Conservation (phyloP, 2,329 filamentous ascomycete species). For the Cladosporium sp. region DNA sequence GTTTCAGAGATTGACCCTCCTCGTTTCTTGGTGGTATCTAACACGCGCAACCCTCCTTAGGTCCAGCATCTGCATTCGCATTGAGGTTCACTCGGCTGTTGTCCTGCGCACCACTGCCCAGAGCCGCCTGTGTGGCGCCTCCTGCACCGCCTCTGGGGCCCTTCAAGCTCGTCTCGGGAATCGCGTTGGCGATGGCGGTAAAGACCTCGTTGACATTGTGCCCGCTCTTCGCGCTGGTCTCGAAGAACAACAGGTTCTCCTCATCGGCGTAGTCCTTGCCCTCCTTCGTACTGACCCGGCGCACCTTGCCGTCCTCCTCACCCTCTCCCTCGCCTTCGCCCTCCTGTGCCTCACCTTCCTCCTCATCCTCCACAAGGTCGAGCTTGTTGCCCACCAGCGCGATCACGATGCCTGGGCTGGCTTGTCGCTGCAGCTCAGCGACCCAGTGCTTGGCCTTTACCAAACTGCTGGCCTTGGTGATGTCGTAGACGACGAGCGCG, state of each 20-base stretch:
- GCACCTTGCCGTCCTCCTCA: slow-evolving; percentile 60
- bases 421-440: slow-evolving; percentile 91
- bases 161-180: slow-evolving; percentile 94
- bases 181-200: slow-evolving; percentile 95
- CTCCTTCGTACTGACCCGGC: slow-evolving; percentile 86
- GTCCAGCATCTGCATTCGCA: slow-evolving; percentile 53
- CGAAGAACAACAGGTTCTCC: slow-evolving; percentile 89
- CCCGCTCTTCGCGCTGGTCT: slow-evolving; percentile 95
- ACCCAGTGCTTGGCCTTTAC: slow-evolving; percentile 99
- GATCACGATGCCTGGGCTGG: slow-evolving; percentile 92
- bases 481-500: slow-evolving; percentile 95
- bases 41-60: slow-evolving; percentile 89
- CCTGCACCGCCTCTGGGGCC: slow-evolving; percentile 61
- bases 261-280: slow-evolving; percentile 91
- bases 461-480: slow-evolving; percentile 92
- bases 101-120: slow-evolving; percentile 48
- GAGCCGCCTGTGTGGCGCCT: slow-evolving; percentile 51
- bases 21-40: slow-evolving; percentile 33
- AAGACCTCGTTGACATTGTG: slow-evolving; percentile 94
- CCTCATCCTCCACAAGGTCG: slow-evolving; percentile 61
- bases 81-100: slow-evolving; percentile 74
- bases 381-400: slow-evolving; percentile 95
- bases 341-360: slow-evolving; percentile 39
- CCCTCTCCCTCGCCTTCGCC: slow-evolving; percentile 41
- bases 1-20: neutral